A percentile compares a stretch with the other conserved stretches of the same genome.
These are phyloP conservation scores for Castanopsis chinensis DNA, from an alignment of 306 rosid species.

Conservation along the genomic window DNA sequence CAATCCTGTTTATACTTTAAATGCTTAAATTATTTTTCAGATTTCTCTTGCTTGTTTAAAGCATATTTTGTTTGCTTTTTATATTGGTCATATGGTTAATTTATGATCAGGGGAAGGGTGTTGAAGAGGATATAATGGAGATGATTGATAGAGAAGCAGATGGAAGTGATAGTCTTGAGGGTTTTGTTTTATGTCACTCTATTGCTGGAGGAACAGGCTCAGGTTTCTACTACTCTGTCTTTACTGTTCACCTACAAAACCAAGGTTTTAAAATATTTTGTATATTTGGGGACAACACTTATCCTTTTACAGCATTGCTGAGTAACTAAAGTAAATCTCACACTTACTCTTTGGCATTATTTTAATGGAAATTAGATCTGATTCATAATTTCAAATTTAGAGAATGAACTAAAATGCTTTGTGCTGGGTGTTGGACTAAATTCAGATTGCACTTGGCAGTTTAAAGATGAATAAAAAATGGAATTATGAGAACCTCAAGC, in stretches of 20 bases:
- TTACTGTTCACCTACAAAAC: too few species aligned
- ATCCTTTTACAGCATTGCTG: neutral
- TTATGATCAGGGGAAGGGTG: constrained; percentile 79
- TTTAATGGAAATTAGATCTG: neutral
- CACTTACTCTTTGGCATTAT: neutral
- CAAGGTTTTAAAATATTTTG: too few species aligned
- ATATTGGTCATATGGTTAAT: neutral
- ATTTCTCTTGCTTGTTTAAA: neutral
- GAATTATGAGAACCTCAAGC: neutral
- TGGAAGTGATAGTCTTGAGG: constrained; percentile 99
- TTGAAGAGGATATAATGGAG: constrained; percentile 98
- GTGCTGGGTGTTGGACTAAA: neutral
- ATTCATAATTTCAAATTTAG: constrained; percentile 5
- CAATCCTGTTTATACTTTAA: neutral
- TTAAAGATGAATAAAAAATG: neutral
- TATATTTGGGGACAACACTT: constrained; percentile 10
- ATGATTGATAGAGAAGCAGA: constrained; percentile 99
- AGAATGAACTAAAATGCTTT: neutral
- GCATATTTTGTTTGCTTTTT: constrained; percentile 1
- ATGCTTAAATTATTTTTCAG: neutral
- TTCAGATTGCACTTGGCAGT: neutral
- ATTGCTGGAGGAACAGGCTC: too few species aligned
- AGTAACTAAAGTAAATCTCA: neutral
- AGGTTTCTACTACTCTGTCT: too few species aligned
- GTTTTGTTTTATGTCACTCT: constrained; percentile 81